phyloP scores from a whole-genome alignment of 2,329 filamentous ascomycete species.

The Xylaria sp. region DNA sequence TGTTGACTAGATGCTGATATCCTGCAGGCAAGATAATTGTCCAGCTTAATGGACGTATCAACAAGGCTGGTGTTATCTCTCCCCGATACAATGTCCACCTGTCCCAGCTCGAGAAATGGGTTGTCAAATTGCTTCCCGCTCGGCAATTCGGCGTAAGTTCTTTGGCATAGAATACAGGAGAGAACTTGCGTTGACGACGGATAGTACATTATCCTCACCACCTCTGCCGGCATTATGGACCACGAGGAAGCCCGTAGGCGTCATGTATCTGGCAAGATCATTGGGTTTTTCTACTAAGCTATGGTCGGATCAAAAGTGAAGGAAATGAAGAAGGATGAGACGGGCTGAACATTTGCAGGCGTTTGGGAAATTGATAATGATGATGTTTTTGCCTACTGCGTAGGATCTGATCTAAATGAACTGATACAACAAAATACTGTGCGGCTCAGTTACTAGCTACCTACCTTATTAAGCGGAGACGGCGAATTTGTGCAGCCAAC shows the following conservation, averaged over 20 bases:
- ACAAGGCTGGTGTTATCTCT: slow-evolving; percentile 99
- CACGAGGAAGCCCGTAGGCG: slow-evolving; percentile 99
- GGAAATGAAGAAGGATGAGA: slow-evolving; percentile 17
- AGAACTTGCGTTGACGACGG: neutral
- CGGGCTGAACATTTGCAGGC: slow-evolving; percentile 47
- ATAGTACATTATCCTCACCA: slow-evolving; percentile 93
- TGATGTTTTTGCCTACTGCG: slow-evolving; percentile 39
- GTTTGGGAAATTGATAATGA: slow-evolving; percentile 46
- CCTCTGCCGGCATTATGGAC: slow-evolving; percentile 99
- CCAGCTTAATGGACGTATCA: slow-evolving; percentile 98
- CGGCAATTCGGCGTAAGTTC: slow-evolving; percentile 87
- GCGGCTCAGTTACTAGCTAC: slow-evolving; percentile 35
- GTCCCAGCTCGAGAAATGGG: slow-evolving; percentile 98
- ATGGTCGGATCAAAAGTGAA: slow-evolving; percentile 20
- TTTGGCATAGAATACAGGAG: neutral
- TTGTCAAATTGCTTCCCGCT: slow-evolving; percentile 97
- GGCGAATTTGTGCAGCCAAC: neutral
- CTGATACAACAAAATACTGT: slow-evolving; percentile 47
- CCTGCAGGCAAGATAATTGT: slow-evolving; percentile 89
- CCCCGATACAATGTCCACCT: slow-evolving; percentile 99
- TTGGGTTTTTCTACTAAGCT: slow-evolving; percentile 97
- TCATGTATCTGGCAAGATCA: slow-evolving; percentile 99
- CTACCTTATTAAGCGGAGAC: neutral
- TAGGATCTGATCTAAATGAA: slow-evolving; percentile 45
- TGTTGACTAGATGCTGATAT: neutral